phyloP scores from a whole-genome alignment of 805 yeast genomes.

The Saturnispora ahearnii region DNA sequence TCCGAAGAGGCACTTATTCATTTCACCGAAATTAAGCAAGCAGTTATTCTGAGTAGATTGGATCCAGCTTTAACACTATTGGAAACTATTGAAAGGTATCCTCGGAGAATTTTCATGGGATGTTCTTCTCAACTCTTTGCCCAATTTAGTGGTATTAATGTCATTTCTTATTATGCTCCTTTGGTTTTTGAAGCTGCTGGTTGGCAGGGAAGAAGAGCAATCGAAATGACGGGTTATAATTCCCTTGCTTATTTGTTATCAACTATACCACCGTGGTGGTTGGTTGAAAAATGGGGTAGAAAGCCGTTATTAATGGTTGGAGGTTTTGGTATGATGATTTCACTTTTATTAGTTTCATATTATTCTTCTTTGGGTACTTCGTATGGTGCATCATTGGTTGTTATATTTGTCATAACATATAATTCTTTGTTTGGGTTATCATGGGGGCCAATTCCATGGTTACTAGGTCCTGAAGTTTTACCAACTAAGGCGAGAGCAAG shows the following conservation, averaged over 20 bases:
- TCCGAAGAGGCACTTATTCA: conserved; percentile 62
- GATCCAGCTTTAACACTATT: conserved; percentile 74
- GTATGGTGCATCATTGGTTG: conserved; percentile 35
- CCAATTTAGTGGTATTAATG: conserved; percentile 88
- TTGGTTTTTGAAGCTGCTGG: conserved; percentile 93
- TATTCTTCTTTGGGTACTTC: conserved; percentile 29
- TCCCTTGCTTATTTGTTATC: conserved; percentile 45
- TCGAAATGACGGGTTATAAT: conserved; percentile 83
- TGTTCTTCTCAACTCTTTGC: conserved; percentile 91
- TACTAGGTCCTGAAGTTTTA: conserved; percentile 68
- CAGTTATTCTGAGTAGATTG: conserved; percentile 61
- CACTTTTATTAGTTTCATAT: conserved; percentile 57
- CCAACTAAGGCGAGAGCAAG: conserved; percentile 80
- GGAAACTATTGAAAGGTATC: conserved; percentile 70
- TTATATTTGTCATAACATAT: conserved; percentile 64
- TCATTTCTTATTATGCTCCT: conserved; percentile 88
- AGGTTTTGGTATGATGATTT: conserved; percentile 66
- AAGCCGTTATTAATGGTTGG: conserved; percentile 77
- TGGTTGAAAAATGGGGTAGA: conserved; percentile 88
- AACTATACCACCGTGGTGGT: conserved; percentile 84
- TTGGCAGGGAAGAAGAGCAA: conserved; percentile 82
- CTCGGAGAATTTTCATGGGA: conserved; percentile 72
- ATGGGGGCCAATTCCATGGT: conserved; percentile 96
- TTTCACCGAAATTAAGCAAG: conserved; percentile 73
- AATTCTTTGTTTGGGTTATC: conserved; percentile 82